Evolutionary conservation across 768 basidiomycete species (phyloP), one percentile per base, ranked within the genome.

Genomic region (Stropharia rugosoannulata): DNA sequence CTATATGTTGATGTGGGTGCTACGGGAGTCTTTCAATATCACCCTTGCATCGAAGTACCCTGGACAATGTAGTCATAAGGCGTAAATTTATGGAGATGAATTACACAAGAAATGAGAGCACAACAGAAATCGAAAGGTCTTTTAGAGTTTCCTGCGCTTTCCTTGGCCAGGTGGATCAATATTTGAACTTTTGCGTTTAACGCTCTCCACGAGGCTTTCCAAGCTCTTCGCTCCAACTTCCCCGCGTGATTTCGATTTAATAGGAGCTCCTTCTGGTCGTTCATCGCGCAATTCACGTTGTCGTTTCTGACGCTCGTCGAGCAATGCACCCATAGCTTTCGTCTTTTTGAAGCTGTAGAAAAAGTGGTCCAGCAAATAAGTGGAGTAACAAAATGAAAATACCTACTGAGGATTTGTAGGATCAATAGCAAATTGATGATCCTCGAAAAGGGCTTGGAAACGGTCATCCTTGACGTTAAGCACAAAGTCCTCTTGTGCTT

Each of bases 371-470:
- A 60, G 51, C 55, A 54, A 10, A 44, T 5, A 22, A 25, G 9
- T 42, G 16, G 49, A 35, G 15, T 7, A 44, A 27, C 8, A 37
- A 38, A 35, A 22, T 1, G 22, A 59, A 9, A 12, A 48, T 10
- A 80, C 94, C 60, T 66, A 97, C 96, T 87, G 91, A 68, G 96
- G 94, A 73, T 98, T 91, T 51, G 84, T 90, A 16, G 97, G 96
- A 70, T 99, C 97, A 61, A 99, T 95, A 0, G 96, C 95, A 61
- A 92, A 98, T 32, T 87, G 82, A 63, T 92, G 86, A 65, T 98
- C 89, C 62, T 97, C 93, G 63, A 94, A 90, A 42, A 98, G 66
- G 18, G 82, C 87, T 66, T 84, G 84, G 79, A 98, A 98, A 13
- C 97, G 87, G 9, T 87, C 82, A 65, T 99, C 97, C 62, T 82